Base-by-base conservation (phyloP, 257 asterid genomes). In the Solanum etuberosum region DNA sequence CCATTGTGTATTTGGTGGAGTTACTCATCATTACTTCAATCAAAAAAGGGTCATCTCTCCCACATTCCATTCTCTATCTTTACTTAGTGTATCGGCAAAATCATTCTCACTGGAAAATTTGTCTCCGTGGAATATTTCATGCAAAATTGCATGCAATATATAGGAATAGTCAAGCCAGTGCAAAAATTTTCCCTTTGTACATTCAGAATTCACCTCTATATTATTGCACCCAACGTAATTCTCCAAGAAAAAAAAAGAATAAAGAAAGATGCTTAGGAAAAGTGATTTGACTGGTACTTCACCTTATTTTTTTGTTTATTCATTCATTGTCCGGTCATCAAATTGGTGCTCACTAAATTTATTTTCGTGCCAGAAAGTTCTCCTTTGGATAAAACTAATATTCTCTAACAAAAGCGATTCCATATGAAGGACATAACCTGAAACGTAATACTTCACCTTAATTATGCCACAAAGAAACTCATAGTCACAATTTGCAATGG, bases 101-200 rank as follows among this genome's bases (percentile, higher is more conserved):
- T 90, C 89, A 87, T 91, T 90, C 67, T 87, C 88, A 42, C 84
- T 46, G 18, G 92, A 89, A 90, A 88, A 90, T 89, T 91, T 90
- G 91, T 91, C 90, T 82, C 89, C 90, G 87, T 35, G 37, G 51
- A 83, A 85, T 25, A 87, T 86, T 29, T 88, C 84, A 84, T 72
- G 88, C 89, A 87, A 85, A 85, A 57, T 85, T 88, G 25, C 83
- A 84, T 84, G 87, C 90, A 65, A 63, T 76, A 18, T 57, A 16
- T 51, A 2, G 84, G 76, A 86, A 72, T 76, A 73, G 61, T 86
- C 20, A 35, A 23, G 13, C 67, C 71, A 86, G 38, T n/a, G 23
- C 57, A 37, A 23, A 21, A 83, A 0, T 11, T 54, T 72, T 34
- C 16, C 48, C 81, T 35, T 73, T 10, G 4, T 35, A 2, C 48